Evolutionary conservation across 768 basidiomycete genomes (phyloP), one percentile per base, ranked within the genome.

Genomic region (Megacollybia marginata): DNA sequence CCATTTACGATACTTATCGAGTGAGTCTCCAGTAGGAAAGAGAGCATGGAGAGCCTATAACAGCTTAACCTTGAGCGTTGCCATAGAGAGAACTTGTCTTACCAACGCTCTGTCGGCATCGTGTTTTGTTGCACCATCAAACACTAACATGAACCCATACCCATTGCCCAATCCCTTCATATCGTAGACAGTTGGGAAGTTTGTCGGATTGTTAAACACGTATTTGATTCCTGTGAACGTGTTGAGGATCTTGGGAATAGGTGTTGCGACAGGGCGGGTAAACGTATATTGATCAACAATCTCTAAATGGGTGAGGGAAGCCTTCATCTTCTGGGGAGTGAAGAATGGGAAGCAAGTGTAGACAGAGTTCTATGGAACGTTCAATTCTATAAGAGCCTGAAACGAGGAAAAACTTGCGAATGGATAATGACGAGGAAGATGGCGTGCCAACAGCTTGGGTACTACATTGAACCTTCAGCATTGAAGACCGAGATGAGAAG

Each of bases 281-380:
- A 74, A 76, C 9, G 59, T 64, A 53, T 78, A 79, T 48, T 68
- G 63, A 20, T 57, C 58, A 5, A 59, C 62, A 18, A 72, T 54
- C 1, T 66, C 69, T 47, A 71, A 75, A 23, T 61, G 60, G 1
- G 68, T 67, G 19, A 80, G 60, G 20, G 61, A 66, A 8, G 66
- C 55, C 49, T 67, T 59, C 69, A 71, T 68, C 47, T 65, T 61
- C 16, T 55, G 52, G 13, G 84, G 85, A 0, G 77, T 76, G 65
- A 81, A 68, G 72, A 87, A 81, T 10, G 87, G 84, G 72, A 84
- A 88, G 54, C 76, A 69, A 1, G 71, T 76, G 57, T 85, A 83
- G 13, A 70, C 58, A 18, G 71, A 74, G 40, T 65, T 64, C 23
- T 28, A 6, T 28, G 23, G 23, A 28, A 3, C 23, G 23, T 28